phyloP scores from a whole-genome alignment of 176 grass and related monocot genomes.

The Alloteropsis semialata region DNA sequence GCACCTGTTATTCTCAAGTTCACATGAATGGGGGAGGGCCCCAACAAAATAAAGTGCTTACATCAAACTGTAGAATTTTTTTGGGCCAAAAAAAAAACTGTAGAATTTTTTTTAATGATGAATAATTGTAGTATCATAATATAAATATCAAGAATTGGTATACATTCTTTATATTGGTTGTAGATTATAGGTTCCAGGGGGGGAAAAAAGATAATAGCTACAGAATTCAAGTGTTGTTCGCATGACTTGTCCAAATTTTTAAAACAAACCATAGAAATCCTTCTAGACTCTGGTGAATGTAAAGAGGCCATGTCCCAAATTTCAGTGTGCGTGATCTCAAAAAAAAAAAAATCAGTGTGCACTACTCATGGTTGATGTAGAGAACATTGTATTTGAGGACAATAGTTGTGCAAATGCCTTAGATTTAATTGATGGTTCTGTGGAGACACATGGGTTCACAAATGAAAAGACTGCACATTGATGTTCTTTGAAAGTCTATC shows the following conservation, averaged over 20 bases:
- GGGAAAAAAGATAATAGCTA: background rate
- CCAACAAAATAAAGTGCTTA: slow-evolving; percentile 23
- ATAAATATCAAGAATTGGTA: background rate
- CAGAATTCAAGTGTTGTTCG: background rate
- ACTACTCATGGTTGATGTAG: background rate
- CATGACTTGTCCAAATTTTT: background rate
- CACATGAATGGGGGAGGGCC: background rate
- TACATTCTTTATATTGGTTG: background rate
- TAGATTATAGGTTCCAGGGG: background rate
- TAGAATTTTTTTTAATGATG: background rate
- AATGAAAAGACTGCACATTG: background rate
- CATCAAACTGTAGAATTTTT: no score
- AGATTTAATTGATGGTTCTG: background rate
- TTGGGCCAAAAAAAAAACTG: no score
- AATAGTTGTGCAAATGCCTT: background rate
- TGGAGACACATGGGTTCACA: background rate
- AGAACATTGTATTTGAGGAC: background rate
- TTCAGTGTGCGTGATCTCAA: no score
- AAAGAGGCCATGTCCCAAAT: background rate
- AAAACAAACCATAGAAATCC: no score
- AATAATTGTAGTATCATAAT: background rate
- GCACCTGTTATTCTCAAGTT: background rate
- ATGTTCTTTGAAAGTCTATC: background rate
- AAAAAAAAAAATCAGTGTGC: no score
- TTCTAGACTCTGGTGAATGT: background rate